Conservation (phyloP, 169 alveolate genomes). For the Cryptosporidium meleagridis region DNA sequence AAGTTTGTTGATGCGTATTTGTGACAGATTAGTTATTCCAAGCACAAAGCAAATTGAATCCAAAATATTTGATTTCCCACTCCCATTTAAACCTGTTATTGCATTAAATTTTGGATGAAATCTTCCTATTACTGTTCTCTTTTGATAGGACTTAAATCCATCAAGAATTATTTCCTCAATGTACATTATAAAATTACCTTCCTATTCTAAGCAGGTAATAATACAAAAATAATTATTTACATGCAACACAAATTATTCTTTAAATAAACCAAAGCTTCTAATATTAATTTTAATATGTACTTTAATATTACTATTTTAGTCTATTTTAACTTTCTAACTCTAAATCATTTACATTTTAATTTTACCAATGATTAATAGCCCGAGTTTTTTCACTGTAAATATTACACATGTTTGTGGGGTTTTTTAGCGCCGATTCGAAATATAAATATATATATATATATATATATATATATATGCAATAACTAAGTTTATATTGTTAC, state of each 20-base stretch:
- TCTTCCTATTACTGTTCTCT: slow-evolving; percentile 89
- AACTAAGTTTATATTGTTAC: neutral
- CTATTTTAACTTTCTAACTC: neutral
- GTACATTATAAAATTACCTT: slow-evolving; percentile 13
- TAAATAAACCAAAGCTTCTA: neutral
- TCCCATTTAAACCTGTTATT: slow-evolving; percentile 98
- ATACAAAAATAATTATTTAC: neutral
- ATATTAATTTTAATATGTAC: neutral
- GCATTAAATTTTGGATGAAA: slow-evolving; percentile 98
- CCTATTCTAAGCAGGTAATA: neutral
- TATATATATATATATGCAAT: neutral
- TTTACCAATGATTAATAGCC: neutral
- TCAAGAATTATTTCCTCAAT: slow-evolving; percentile 69
- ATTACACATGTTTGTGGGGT: slow-evolving; percentile 9
- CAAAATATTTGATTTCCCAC: slow-evolving; percentile 98
- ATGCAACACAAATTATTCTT: neutral
- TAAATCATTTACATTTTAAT: neutral
- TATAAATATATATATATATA: neutral
- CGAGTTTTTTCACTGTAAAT: neutral
- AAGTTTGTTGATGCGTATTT: slow-evolving; percentile 93
- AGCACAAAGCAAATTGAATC: slow-evolving; percentile 98
- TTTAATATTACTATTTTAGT: neutral
- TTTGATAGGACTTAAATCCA: slow-evolving; percentile 74
- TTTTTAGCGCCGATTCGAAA: neutral
- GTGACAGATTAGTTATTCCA: slow-evolving; percentile 90